These are phyloP conservation scores for Metschnikowia baotianmanensis DNA, from an alignment of 805 yeast species.

Conservation along the genomic window DNA sequence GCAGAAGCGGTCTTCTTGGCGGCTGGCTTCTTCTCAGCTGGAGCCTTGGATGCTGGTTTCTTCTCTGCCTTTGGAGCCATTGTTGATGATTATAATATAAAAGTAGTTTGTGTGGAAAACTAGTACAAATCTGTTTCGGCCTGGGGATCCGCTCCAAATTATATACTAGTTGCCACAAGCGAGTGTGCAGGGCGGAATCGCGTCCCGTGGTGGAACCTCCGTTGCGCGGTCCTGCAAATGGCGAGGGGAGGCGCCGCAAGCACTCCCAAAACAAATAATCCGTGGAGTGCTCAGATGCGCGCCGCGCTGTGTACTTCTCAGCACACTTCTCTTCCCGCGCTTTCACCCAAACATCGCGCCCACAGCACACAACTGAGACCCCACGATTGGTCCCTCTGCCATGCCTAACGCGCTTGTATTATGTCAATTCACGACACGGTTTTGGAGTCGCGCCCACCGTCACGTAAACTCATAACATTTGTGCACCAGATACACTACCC, in stretches of 20 bases:
- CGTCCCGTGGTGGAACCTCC: slow-evolving; percentile 10
- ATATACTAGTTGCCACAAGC: slow-evolving; percentile 21
- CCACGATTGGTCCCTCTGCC: too few relatives aligned
- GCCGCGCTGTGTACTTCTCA: slow-evolving; percentile 16
- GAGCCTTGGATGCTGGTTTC: slow-evolving; percentile 40
- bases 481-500: too few relatives aligned
- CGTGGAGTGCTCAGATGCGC: slow-evolving; percentile 10
- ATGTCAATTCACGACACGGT: too few relatives aligned
- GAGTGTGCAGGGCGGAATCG: slow-evolving; percentile 20
- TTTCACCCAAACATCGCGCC: slow-evolving; percentile 3
- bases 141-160: slow-evolving; percentile 19
- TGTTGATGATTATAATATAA: slow-evolving; percentile 16
- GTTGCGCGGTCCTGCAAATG: slow-evolving; percentile 16
- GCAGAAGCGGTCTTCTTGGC: slow-evolving; percentile 36
- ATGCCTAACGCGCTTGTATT: too few relatives aligned
- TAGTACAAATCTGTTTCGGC: background rate
- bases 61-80: slow-evolving; percentile 41
- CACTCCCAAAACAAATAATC: slow-evolving; percentile 10
- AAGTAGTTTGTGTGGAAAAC: slow-evolving; percentile 19
- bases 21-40: slow-evolving; percentile 41
- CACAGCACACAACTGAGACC: background rate
- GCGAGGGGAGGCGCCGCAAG: slow-evolving; percentile 7
- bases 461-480: too few relatives aligned
- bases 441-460: too few relatives aligned
- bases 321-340: slow-evolving; percentile 15